phyloP scores from a whole-genome alignment of 208 protist species.

The Crithidia sp. region DNA sequence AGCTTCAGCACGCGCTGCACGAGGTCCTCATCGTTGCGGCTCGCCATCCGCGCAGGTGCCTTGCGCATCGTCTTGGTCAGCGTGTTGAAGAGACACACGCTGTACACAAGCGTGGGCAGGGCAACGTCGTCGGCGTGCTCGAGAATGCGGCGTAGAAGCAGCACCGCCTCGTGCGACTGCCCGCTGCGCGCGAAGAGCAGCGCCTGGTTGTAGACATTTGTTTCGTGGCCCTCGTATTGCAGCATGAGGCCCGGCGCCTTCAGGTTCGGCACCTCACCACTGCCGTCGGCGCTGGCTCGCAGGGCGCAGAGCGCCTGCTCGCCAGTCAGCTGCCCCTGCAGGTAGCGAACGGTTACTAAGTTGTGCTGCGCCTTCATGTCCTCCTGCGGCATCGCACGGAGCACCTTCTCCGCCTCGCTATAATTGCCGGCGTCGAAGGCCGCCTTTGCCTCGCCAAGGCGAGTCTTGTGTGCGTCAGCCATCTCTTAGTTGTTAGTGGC shows the following conservation, averaged over 20 bases:
- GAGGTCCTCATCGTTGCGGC: slow-evolving; percentile 76
- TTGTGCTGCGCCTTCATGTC: slow-evolving; percentile 88
- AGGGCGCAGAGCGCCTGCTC: slow-evolving; percentile 55
- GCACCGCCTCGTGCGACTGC: slow-evolving; percentile 58
- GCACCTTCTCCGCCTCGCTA: slow-evolving; percentile 61
- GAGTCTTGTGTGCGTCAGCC: slow-evolving; percentile 26
- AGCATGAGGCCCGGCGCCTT: slow-evolving; percentile 47
- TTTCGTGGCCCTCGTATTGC: slow-evolving; percentile 85
- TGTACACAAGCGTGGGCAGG: slow-evolving; percentile 52
- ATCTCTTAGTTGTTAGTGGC: neutral
- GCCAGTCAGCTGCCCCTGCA: slow-evolving; percentile 57
- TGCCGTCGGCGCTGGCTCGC: slow-evolving; percentile 31
- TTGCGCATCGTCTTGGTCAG: slow-evolving; percentile 66
- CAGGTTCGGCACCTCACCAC: slow-evolving; percentile 30
- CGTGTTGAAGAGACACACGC: slow-evolving; percentile 82
- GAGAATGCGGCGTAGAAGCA: slow-evolving; percentile 76
- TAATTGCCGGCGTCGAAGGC: slow-evolving; percentile 79
- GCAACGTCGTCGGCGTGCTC: slow-evolving; percentile 60
- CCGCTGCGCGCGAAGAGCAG: slow-evolving; percentile 70
- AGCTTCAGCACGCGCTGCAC: slow-evolving; percentile 69
- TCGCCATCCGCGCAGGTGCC: slow-evolving; percentile 45
- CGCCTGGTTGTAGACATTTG: slow-evolving; percentile 80
- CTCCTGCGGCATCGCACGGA: slow-evolving; percentile 67
- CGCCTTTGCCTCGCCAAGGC: slow-evolving; percentile 64
- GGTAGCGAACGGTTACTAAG: slow-evolving; percentile 72